Conservation (phyloP, 805 yeast species). For the Wickerhamiella parazyma region DNA sequence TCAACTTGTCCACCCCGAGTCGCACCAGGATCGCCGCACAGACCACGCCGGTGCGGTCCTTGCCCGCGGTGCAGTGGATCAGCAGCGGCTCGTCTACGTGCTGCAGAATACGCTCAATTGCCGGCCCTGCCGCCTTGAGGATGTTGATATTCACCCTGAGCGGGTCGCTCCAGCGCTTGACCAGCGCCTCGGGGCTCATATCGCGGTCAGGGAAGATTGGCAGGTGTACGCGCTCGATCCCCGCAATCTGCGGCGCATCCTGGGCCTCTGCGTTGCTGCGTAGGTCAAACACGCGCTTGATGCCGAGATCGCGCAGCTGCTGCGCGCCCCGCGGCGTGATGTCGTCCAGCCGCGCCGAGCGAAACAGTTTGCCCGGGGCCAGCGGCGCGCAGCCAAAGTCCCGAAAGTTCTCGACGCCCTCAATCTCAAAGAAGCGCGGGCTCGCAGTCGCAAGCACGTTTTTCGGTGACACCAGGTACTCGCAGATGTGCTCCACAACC, state of each 20-base stretch:
- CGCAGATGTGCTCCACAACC: conserved; percentile 37
- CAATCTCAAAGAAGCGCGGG: conserved; percentile 47
- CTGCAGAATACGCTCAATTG: conserved; percentile 22
- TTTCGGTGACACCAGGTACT: conserved; percentile 29
- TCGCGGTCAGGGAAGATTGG: conserved; percentile 45
- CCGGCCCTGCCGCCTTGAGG: conserved; percentile 27
- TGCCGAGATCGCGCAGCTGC: conserved; percentile 31
- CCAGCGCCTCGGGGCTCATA: conserved; percentile 52
- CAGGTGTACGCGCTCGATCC: conserved; percentile 36
- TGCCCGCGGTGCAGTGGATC: conserved; percentile 76
- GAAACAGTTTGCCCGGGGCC: conserved; percentile 41
- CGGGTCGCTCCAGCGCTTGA: conserved; percentile 32
- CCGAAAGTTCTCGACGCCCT: conserved; percentile 60
- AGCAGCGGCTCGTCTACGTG: conserved; percentile 38
- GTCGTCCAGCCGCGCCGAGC: conserved; percentile 48
- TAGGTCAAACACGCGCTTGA: conserved; percentile 51
- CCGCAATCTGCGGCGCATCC: conserved; percentile 35
- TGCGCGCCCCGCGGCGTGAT: conserved; percentile 40
- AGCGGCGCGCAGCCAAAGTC: conserved; percentile 56
- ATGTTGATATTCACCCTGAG: conserved; percentile 44
- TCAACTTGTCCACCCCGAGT: conserved; percentile 50
- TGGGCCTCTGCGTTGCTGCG: conserved; percentile 47
- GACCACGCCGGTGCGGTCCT: conserved; percentile 70
- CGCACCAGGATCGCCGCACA: conserved; percentile 52
- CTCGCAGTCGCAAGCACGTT: conserved; percentile 28